These are phyloP conservation scores for Zychaea mexicana DNA, from an alignment of 371 early-diverging fungal species.

Conservation along the genomic window DNA sequence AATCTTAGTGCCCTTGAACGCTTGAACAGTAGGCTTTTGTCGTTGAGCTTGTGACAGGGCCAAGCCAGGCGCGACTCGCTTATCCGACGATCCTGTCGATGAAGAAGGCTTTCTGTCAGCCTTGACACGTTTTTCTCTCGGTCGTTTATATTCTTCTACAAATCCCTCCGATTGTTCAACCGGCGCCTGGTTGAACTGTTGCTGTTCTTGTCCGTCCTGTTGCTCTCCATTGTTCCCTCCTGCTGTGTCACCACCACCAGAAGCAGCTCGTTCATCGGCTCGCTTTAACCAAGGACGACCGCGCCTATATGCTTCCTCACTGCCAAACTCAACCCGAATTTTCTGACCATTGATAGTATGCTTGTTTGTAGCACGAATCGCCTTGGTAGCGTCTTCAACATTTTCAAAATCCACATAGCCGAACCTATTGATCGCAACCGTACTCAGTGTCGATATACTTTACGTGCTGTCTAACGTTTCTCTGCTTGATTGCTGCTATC, in stretches of 20 bases:
- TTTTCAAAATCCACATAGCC: conserved; percentile 69
- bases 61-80: conserved; percentile 49
- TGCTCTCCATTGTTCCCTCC: background rate
- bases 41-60: conserved; percentile 54
- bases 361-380: conserved; percentile 58
- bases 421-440: too few relatives aligned
- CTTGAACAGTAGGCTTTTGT: conserved; percentile 56
- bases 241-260: background rate
- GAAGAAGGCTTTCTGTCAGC: background rate
- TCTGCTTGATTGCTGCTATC: too few relatives aligned
- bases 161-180: conserved; percentile 24
- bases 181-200: background rate
- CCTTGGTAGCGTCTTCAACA: conserved; percentile 66
- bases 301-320: conserved; percentile 60
- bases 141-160: conserved; percentile 16
- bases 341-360: conserved; percentile 46
- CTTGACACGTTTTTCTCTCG: conserved; percentile 7
- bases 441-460: too few relatives aligned
- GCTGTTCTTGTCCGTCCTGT: background rate
- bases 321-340: conserved; percentile 52
- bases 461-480: too few relatives aligned
- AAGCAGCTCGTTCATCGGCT: conserved; percentile 26
- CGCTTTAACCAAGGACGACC: conserved; percentile 51
- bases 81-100: conserved; percentile 5
- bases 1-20: conserved; percentile 68